Base-by-base conservation (phyloP, 2,329 filamentous ascomycete genomes). In the Claviceps purpurea region DNA sequence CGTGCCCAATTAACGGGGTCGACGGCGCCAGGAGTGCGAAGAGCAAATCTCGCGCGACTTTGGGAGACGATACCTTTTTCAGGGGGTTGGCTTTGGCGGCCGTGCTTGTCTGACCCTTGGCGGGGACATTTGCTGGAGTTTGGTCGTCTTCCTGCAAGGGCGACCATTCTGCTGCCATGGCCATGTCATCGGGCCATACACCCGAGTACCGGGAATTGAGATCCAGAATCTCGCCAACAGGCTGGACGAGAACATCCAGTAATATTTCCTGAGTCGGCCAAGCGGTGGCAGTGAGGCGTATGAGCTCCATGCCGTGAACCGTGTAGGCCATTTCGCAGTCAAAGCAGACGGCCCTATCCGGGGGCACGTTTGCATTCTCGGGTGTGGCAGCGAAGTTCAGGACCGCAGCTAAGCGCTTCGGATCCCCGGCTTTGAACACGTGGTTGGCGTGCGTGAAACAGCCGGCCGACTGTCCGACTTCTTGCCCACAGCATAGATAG, bases 281-380 rank as follows among this genome's bases (percentile, higher is more conserved):
- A 10, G 84, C 81, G 3, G 91, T 84, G 5, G 87, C 90, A 0
- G 93, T 97, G 3, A 98, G 68, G 8, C 93, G 87, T 52, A 97
- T 84, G 18, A 98, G 76, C 65, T 98, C 93, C 57, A 97, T 72
- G 0, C 94, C 93, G 49, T 85, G 68, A 1, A 87, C 87, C 0
- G 94, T 98, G 63, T 95, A 97, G 4, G 87, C 88, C 93, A 98
- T 98, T 64, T 98, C 93, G 61, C 93, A 97, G 65, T 98, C 93
- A 61, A 98, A 91, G 57, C 82, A 85, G 11, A 97, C 81, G 2
- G 85, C 87, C 39, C 78, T 78, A 50, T 76, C 70, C 1, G 66
- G 60, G 0, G 73, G 70, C 1, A 71, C 73, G 2, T 68, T 60
- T 1, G 71, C 65, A 57, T 89, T 89, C 13, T 74, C 68, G 0